A percentile compares a stretch with the other conserved stretches of the same genome.
Conservation (phyloP, 441 rosid species). For the Capsella rubella region DNA sequence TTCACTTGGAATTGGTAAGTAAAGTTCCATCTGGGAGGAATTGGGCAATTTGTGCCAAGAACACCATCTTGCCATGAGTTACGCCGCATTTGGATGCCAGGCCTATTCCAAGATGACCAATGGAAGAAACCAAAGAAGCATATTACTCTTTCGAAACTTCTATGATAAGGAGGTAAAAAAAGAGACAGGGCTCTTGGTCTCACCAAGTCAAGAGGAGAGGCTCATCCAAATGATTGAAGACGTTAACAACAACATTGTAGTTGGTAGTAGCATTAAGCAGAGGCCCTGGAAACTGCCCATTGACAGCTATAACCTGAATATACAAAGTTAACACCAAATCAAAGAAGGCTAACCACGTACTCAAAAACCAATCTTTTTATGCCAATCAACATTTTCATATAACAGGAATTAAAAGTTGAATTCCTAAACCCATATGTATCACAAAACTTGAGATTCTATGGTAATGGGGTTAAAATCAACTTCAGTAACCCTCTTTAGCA, state of each 20-base stretch:
- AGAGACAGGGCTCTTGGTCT: slow-evolving; percentile 20
- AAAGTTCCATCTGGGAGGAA: slow-evolving; percentile 66
- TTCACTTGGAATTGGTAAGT: slow-evolving; percentile 87
- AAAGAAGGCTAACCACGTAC: slow-evolving; percentile 7
- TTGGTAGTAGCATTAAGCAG: slow-evolving; percentile 78
- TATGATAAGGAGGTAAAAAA: background rate
- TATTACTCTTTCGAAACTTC: slow-evolving; percentile 3
- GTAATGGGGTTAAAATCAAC: slow-evolving; percentile 10
- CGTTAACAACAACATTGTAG: slow-evolving; percentile 69
- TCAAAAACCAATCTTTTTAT: background rate
- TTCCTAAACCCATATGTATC: background rate
- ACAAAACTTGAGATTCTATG: background rate
- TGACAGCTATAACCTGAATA: slow-evolving; percentile 80
- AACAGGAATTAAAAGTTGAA: background rate
- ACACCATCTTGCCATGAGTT: slow-evolving; percentile 96
- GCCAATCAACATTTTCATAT: slow-evolving; percentile 2
- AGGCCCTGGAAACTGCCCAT: slow-evolving; percentile 84
- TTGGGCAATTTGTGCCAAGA: slow-evolving; percentile 85
- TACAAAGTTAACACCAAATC: slow-evolving; percentile 5
- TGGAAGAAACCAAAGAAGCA: background rate
- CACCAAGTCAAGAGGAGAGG: slow-evolving; percentile 85
- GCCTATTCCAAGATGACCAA: slow-evolving; percentile 53
- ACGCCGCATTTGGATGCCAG: slow-evolving; percentile 84
- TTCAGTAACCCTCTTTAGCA: background rate
- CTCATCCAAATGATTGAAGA: slow-evolving; percentile 73